Evolutionary conservation across 257 asterid species (phyloP).

Genomic region (Eucommia ulmoides): DNA sequence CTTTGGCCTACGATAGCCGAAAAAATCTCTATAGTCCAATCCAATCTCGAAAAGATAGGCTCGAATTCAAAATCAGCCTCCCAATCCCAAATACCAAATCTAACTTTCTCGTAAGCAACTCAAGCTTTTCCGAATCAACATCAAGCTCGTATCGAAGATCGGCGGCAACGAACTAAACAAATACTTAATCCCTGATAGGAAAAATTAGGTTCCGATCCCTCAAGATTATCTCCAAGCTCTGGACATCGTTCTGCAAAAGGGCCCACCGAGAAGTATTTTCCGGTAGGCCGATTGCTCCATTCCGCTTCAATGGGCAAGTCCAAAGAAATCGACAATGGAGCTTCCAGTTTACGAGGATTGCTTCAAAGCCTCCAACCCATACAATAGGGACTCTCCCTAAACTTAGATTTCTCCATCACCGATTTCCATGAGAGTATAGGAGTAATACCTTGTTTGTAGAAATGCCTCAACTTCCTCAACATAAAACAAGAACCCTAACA

Average conservation of each 20-base stretch:
- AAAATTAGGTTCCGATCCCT: conserved; percentile 50
- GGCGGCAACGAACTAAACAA: conserved; percentile 45
- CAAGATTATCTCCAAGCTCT: conserved; percentile 93
- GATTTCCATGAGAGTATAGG: conserved; percentile 93
- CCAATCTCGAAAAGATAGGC: conserved; percentile 51
- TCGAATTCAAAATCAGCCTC: conserved; percentile 55
- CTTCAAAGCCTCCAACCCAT: conserved; percentile 91
- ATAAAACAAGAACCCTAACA: conserved; percentile 28
- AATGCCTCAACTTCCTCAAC: conserved; percentile 49
- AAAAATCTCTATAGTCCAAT: conserved; percentile 67
- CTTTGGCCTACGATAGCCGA: conserved; percentile 77
- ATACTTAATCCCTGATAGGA: conserved; percentile 36
- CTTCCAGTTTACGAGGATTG: conserved; percentile 70
- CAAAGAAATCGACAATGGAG: conserved; percentile 85
- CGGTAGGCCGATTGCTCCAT: conserved; percentile 58
- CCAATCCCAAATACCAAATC: conserved; percentile 32
- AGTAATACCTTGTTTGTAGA: conserved; percentile 65
- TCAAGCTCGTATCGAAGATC: conserved; percentile 72
- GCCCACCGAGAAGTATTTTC: conserved; percentile 54
- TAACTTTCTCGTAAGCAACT: conserved; percentile 9
- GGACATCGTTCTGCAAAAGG: conserved; percentile 71
- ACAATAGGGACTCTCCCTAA: conserved; percentile 86
- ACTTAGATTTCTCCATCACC: conserved; percentile 82
- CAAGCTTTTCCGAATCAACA: conserved; percentile 56
- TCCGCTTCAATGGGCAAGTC: conserved; percentile 58